Evolutionary conservation across 306 rosid species (phyloP).

Genomic region (Rosa lucieae): DNA sequence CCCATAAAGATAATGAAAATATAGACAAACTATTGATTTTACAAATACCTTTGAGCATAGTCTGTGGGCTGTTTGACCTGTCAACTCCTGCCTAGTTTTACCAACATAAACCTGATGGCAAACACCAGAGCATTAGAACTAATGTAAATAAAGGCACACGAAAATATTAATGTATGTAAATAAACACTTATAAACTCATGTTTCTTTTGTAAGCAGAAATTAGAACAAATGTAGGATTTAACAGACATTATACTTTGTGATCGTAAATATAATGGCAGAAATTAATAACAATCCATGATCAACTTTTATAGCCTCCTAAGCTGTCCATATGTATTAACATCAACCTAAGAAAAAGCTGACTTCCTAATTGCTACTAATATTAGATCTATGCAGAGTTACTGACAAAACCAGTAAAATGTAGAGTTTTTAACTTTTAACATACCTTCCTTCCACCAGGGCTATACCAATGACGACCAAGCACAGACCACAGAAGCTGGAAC

Average conservation of each 20-base stretch:
- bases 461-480: conserved; percentile 70
- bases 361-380: background rate
- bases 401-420: background rate
- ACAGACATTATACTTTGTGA: no score
- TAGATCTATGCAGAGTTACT: background rate
- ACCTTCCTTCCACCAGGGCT: conserved; percentile 75
- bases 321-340: background rate
- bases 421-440: background rate
- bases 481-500: conserved; percentile 31
- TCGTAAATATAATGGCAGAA: background rate
- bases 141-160: no score
- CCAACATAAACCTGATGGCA: no score
- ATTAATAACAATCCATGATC: background rate
- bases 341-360: conserved; percentile 1
- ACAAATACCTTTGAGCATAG: conserved; percentile 59
- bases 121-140: no score
- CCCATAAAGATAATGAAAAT: background rate
- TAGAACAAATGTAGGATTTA: no score
- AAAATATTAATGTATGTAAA: no score
- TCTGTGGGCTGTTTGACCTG: conserved; percentile 62
- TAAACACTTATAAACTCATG: no score
- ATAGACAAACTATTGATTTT: conserved; percentile 10
- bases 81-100: conserved; percentile 49
- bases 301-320: background rate
- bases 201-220: no score